These are phyloP conservation scores for Orychophragmus violaceus DNA, from an alignment of 345 rosid species.

Conservation along the genomic window DNA sequence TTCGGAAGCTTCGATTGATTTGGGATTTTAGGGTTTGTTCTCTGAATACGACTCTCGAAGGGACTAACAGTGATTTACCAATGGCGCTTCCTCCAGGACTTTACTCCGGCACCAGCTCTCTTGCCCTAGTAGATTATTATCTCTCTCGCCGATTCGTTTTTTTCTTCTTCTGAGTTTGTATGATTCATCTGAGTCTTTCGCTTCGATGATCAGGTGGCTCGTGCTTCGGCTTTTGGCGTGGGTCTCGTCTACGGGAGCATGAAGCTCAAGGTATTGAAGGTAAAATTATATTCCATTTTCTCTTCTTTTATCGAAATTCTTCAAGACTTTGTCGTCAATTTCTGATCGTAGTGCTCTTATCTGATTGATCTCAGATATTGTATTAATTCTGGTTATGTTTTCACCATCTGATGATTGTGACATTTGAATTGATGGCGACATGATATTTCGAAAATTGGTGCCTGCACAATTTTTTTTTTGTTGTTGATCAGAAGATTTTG, in stretches of 20 bases:
- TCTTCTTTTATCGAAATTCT: neutral
- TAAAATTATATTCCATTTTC: neutral
- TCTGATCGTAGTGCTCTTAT: neutral
- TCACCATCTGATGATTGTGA: too few species aligned
- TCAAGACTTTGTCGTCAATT: neutral
- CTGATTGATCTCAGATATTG: too few species aligned
- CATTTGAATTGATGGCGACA: neutral
- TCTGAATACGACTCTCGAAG: neutral
- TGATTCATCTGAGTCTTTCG: neutral
- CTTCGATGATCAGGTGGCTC: conserved; percentile 59
- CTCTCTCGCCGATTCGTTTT: neutral
- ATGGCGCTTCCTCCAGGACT: conserved; percentile 84
- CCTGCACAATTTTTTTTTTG: too few species aligned
- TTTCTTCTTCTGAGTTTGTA: neutral
- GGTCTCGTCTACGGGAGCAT: conserved; percentile 76
- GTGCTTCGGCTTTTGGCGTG: conserved; percentile 67
- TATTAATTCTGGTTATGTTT: too few species aligned
- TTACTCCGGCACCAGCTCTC: conserved; percentile 84
- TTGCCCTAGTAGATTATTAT: conserved; percentile 48
- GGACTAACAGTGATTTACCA: neutral
- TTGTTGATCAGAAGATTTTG: too few species aligned
- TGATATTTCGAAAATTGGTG: too few species aligned
- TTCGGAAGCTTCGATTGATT: conserved; percentile 17
- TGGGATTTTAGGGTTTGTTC: conserved; percentile 11
- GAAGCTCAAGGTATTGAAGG: conserved; percentile 83